A percentile compares a stretch with the other conserved stretches of the same genome.
Conservation (phyloP, 306 rosid species). For the Medicago ruthenica region DNA sequence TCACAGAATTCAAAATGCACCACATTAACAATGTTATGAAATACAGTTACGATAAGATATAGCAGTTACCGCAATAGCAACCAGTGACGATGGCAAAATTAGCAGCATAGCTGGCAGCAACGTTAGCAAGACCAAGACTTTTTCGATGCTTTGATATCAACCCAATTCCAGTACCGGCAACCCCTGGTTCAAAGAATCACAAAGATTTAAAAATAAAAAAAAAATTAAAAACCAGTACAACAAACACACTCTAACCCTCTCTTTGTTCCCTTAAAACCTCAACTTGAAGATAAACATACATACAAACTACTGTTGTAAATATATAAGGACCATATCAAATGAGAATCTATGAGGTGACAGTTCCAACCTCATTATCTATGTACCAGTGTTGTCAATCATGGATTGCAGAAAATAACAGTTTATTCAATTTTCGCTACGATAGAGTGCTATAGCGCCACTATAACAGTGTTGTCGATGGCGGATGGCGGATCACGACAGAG, state of each 20-base stretch:
- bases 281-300: neutral
- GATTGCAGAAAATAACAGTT: neutral
- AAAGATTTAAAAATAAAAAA: constrained; percentile 17
- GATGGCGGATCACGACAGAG: too few species aligned
- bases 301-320: neutral
- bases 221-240: neutral
- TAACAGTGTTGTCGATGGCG: too few species aligned
- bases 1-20: constrained; percentile 19
- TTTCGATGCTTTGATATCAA: constrained; percentile 76
- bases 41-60: constrained; percentile 3
- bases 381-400: neutral
- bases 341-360: neutral
- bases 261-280: constrained; percentile 1
- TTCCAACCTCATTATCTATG: neutral
- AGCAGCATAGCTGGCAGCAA: constrained; percentile 72
- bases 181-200: constrained; percentile 54
- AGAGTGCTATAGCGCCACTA: neutral
- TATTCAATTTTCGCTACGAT: neutral
- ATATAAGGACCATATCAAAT: neutral
- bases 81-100: constrained; percentile 76
- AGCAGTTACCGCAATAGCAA: constrained; percentile 82
- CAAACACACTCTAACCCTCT: constrained; percentile 19
- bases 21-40: neutral
- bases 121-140: constrained; percentile 66
- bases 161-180: constrained; percentile 87